Evolutionary conservation across 2,329 filamentous ascomycete species (phyloP), one percentile per base, ranked within the genome.

Genomic region (Tolypocladium guangdongense): DNA sequence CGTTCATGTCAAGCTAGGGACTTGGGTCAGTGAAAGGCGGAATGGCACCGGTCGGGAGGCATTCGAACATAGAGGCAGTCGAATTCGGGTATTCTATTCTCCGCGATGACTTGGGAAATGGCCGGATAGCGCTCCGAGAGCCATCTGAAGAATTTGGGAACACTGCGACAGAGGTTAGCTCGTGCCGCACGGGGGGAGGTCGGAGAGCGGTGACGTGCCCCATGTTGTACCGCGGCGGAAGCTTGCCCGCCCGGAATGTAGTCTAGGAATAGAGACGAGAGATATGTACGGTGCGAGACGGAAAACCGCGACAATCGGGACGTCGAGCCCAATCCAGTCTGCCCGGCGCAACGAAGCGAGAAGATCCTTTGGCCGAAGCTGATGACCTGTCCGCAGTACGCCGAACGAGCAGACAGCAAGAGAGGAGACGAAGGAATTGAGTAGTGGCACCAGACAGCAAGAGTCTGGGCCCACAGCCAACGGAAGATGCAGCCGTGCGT

Each of bases 81-180:
- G 73, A 99, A 99, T 72, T 99, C 95, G 59, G 93, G 93, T 71
- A 99, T 99, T 64, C 93, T 87, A 72, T 96, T 99, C 76, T 99
- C 93, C 52, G 92, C 90, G 67, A 99, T 99, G 64, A 99, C 79
- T 78, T 97, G 92, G 51, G 93, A 99, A 70, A 99, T 99, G 57
- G 93, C 85, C 53, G 93, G 93, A 81, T 99, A 99, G 63, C 95
- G 87, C 82, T 99, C 95, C 56, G 91, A 96, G 79, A 99, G 87
- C 93, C 95, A 99, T 81, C 93, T 82, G 77, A 96, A 96, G 78
- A 96, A 96, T 69, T 96, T 96, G 68, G 87, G 87, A 60, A 83
- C 80, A 78, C 81, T 81, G 57, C 52, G 54, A 54, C 30, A 27
- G 48, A 36, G 50, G 50, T 56, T 38, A 58, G 46, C 53, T 18